Base-by-base conservation (phyloP, 768 basidiomycete genomes). In the Suillus weaverae region DNA sequence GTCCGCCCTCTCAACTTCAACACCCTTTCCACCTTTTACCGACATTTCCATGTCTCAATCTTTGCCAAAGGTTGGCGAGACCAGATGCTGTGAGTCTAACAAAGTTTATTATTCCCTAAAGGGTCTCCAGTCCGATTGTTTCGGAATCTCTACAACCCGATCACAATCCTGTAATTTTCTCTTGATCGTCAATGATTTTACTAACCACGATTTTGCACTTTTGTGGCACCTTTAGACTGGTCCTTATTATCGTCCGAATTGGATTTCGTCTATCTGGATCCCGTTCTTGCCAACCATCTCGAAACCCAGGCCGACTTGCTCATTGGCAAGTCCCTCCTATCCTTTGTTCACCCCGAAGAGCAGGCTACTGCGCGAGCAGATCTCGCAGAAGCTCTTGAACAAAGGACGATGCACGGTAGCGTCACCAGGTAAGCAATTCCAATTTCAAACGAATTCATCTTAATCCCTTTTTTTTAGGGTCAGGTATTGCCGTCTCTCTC, bases 291-390 rank as follows among this genome's bases (percentile, higher is more conserved):
- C 16, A 75, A 68, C 72, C 92, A 95, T 74, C 88, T 95, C 70
- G 85, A 82, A 43, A 83, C 86, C 60, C 87, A 94, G 75, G 88
- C 91, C 0, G 80, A 84, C n/a, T 72, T 79, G 36, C 84, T 95
- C 70, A 79, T 91, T 65, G 90, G 89, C 67, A 86, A 85, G 72
- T 86, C 87, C 20, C 83, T 95, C 53, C 80, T 94, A 63, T 80
- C 81, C 46, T 95, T 92, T 73, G 89, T 95, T 41, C 93, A 95
- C 72, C 93, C 93, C 65, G 92, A 93, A 67, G 93, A 95, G 70
- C 86, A 89, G 69, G 81, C 84, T 0, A 89, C 89, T 11, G 93
- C 93, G 5, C 84, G 85, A 69, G 79, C 84, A 13, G 94, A 95
- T 79, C 82, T 95, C 46, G 84, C 87, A 61, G 83, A 85, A 59